Evolutionary conservation across 148 eudicot genomes (phyloP).

Genomic region (Diospyros kaki): DNA sequence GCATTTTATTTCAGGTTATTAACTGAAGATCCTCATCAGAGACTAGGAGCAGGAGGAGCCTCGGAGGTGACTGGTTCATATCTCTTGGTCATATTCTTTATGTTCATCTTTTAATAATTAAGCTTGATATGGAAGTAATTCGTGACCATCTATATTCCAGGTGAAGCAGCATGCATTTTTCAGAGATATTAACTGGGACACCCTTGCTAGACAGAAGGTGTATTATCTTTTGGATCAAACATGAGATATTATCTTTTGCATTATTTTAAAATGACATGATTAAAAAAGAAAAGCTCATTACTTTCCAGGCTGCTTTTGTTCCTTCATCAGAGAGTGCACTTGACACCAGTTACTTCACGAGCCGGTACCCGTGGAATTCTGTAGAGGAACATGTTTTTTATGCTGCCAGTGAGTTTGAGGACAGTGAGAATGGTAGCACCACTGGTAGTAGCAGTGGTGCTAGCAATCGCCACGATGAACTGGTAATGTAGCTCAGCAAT

Average conservation of each 20-base stretch:
- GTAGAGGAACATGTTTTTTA: constrained; percentile 68
- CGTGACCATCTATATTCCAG: constrained; percentile 32
- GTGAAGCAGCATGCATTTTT: constrained; percentile 95
- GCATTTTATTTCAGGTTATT: constrained; percentile 47
- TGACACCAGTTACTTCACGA: constrained; percentile 94
- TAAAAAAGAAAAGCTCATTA: background rate
- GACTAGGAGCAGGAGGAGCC: constrained; percentile 97
- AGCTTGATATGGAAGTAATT: constrained; percentile 7
- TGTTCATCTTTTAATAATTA: background rate
- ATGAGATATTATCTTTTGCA: background rate
- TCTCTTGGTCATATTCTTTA: background rate
- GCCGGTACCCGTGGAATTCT: constrained; percentile 88
- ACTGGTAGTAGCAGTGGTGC: constrained; percentile 79
- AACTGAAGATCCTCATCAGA: constrained; percentile 87
- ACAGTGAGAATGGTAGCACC: constrained; percentile 75
- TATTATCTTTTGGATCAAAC: background rate
- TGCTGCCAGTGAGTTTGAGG: constrained; percentile 72
- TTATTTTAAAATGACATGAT: background rate
- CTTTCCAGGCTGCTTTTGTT: constrained; percentile 91
- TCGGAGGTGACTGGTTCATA: constrained; percentile 63
- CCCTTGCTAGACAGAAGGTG: constrained; percentile 99
- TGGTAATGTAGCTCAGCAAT: constrained; percentile 34
- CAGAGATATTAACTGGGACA: constrained; percentile 95
- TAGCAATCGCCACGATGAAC: constrained; percentile 83
- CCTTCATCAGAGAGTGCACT: constrained; percentile 87